Percentiles rank a stretch among this genome's conserved stretches.
Conservation (phyloP, 176 grass and related monocot genomes). For the Eremochloa ophiuroides region DNA sequence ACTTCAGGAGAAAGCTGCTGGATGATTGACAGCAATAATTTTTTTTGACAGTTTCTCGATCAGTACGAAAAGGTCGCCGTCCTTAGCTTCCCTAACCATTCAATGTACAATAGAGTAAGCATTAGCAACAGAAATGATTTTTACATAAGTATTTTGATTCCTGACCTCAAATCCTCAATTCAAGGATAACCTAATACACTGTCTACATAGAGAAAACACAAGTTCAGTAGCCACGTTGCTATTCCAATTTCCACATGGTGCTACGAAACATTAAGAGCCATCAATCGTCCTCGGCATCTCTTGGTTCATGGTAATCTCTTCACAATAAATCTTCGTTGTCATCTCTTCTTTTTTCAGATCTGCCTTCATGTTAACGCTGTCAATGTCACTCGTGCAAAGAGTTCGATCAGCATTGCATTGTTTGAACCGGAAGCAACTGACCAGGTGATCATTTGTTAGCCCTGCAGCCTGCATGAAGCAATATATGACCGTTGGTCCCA, state of each 20-base stretch:
- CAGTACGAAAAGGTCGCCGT: background rate
- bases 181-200: constrained; percentile 14
- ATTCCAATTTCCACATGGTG: background rate
- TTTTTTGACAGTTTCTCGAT: constrained; percentile 22
- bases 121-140: constrained; percentile 36
- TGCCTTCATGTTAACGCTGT: constrained; percentile 5
- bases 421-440: constrained; percentile 70
- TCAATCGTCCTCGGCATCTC: constrained; percentile 27
- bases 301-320: background rate
- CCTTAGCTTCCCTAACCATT: background rate
- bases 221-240: background rate
- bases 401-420: constrained; percentile 44
- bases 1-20: background rate
- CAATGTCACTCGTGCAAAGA: background rate
- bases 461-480: constrained; percentile 97
- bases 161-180: background rate
- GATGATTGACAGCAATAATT: background rate
- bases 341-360: constrained; percentile 11
- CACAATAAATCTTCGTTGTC: constrained; percentile 4
- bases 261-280: constrained; percentile 54
- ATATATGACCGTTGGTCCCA: constrained; percentile 74
- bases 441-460: constrained; percentile 82
- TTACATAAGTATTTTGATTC: constrained; percentile 27
- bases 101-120: constrained; percentile 42
- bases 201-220: constrained; percentile 25